Conservation (phyloP, 345 rosid species). For the Adansonia digitata region DNA sequence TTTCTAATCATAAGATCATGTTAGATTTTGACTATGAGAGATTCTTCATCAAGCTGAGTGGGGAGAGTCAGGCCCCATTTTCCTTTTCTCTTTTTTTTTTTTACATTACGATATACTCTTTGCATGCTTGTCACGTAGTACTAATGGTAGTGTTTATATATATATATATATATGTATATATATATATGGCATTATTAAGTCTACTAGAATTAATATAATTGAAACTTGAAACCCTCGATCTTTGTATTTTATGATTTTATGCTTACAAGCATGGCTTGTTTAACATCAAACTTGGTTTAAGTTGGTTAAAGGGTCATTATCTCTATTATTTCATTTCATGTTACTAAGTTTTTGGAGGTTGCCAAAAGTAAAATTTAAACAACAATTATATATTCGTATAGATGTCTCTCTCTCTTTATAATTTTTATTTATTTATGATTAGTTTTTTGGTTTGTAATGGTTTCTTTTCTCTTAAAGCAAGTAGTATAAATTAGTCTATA, state of each 20-base stretch:
- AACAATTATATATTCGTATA: not conserved
- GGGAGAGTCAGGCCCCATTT: not conserved
- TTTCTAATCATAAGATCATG: conserved; percentile 34
- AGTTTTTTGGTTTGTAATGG: no score
- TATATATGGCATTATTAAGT: conserved; percentile 12
- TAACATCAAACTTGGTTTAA: not conserved
- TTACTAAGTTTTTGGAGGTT: not conserved
- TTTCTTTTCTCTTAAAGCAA: no score
- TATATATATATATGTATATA: no score
- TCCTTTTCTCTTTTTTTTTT: no score
- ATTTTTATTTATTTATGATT: no score
- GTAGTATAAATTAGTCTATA: no score
- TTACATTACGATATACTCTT: not conserved
- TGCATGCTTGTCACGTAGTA: conserved; percentile 39
- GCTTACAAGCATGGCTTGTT: not conserved
- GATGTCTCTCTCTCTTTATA: not conserved
- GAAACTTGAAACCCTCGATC: not conserved
- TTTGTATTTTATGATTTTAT: not conserved
- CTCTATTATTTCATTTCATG: not conserved
- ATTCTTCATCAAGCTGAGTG: conserved; percentile 9
- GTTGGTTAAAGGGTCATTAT: not conserved
- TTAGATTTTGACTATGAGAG: conserved; percentile 24
- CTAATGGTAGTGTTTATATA: conserved; percentile 2
- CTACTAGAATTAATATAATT: not conserved
- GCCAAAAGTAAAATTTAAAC: not conserved